Conservation (phyloP, 2,329 filamentous ascomycete genomes). For the Aspergillus fijiensis region DNA sequence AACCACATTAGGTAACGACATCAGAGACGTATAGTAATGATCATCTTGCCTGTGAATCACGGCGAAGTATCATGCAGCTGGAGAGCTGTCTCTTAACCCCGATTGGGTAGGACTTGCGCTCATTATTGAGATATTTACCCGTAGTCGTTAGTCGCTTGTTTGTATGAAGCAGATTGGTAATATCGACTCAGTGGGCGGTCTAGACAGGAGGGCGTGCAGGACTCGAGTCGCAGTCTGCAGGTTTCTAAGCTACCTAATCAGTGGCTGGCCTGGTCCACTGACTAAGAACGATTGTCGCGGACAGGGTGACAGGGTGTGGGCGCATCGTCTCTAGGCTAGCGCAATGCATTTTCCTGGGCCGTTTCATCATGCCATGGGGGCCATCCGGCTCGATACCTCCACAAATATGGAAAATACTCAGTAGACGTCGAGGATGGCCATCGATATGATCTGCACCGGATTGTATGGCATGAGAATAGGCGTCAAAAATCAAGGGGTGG, state of each 20-base stretch:
- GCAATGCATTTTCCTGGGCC: neutral
- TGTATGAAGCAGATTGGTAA: neutral
- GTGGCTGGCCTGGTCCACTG: slow-evolving; percentile 17
- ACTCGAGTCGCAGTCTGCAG: neutral
- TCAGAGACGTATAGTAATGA: neutral
- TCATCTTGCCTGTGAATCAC: neutral
- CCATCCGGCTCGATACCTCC: neutral
- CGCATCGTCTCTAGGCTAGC: neutral
- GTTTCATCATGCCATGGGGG: neutral
- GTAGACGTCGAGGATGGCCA: too few relatives aligned
- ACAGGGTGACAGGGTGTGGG: neutral
- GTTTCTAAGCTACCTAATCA: neutral
- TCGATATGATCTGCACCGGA: too few relatives aligned
- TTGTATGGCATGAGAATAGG: too few relatives aligned
- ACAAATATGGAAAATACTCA: neutral
- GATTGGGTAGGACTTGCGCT: neutral
- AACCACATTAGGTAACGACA: slow-evolving; percentile 1
- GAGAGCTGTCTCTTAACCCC: neutral
- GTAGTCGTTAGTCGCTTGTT: too few relatives aligned
- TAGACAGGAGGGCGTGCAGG: slow-evolving; percentile 1
- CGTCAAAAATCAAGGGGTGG: neutral
- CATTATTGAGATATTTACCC: neutral
- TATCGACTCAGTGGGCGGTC: slow-evolving; percentile 1
- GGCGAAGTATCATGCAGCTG: neutral
- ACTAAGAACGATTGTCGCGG: slow-evolving; percentile 9